Evolutionary conservation across 2,329 filamentous ascomycete genomes (phyloP).

Genomic region (Fusarium oligoseptatum): DNA sequence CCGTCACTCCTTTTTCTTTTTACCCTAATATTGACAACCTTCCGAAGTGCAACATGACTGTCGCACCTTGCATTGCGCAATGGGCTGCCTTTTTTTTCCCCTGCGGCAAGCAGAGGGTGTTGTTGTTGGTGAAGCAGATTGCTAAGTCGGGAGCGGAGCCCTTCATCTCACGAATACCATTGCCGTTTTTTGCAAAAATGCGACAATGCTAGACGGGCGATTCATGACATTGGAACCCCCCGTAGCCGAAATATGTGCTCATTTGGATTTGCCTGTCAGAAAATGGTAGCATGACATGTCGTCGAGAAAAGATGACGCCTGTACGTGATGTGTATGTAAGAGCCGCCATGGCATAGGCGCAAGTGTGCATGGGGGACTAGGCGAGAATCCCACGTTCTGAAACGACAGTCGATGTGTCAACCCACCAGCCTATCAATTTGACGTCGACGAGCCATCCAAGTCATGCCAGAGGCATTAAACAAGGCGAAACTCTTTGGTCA

Average conservation of each 20-base stretch:
- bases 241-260: constrained; percentile 14
- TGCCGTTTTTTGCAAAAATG: constrained; percentile 16
- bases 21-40: constrained; percentile 9
- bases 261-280: constrained; percentile 24
- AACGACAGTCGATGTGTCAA: constrained; percentile 39
- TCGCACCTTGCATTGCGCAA: constrained; percentile 27
- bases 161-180: constrained; percentile 27
- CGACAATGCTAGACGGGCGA: constrained; percentile 22
- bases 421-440: constrained; percentile 37
- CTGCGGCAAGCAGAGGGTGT: constrained; percentile 1
- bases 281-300: constrained; percentile 27
- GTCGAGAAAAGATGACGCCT: constrained; percentile 25
- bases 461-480: constrained; percentile 18
- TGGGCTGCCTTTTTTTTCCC: constrained; percentile 4
- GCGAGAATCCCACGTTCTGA: constrained; percentile 20
- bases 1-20: constrained; percentile 6
- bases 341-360: constrained; percentile 33
- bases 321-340: constrained; percentile 30
- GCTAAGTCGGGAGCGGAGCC: neutral
- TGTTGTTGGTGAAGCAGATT: constrained; percentile 16
- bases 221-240: constrained; percentile 18
- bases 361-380: neutral
- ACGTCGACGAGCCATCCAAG: constrained; percentile 1
- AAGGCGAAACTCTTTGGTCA: constrained; percentile 6
- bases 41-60: constrained; percentile 27